Conservation (phyloP, 2,329 filamentous ascomycete genomes). For the Alternaria sp. region DNA sequence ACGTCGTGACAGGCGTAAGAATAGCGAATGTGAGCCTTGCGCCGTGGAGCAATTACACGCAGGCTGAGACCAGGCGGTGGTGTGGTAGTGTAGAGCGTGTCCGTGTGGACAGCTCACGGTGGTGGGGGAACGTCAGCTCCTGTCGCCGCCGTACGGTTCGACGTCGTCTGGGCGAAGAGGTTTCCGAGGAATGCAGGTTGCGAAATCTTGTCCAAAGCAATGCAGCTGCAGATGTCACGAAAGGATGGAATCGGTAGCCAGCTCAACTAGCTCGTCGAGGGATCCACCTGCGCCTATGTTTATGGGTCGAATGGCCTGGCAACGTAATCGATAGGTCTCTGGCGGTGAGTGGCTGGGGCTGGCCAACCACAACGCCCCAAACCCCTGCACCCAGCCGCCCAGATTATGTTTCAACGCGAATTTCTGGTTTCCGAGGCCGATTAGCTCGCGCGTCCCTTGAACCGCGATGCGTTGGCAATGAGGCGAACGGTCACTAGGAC, state of each 20-base stretch:
- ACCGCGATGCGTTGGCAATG: constrained; percentile 20
- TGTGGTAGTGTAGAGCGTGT: constrained; percentile 37
- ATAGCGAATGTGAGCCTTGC: constrained; percentile 20
- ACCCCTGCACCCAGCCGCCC: constrained; percentile 25
- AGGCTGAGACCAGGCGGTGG: constrained; percentile 29
- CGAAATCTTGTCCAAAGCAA: constrained; percentile 3
- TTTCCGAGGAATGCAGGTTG: constrained; percentile 9
- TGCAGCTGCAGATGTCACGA: constrained; percentile 25
- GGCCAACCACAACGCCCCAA: constrained; percentile 27
- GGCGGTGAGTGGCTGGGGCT: constrained; percentile 28
- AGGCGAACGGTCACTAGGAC: constrained; percentile 10
- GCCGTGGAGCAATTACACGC: constrained; percentile 27
- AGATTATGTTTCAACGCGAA: constrained; percentile 6
- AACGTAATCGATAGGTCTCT: constrained; percentile 34
- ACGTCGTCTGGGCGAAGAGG: constrained; percentile 14
- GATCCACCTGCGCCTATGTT: constrained; percentile 28
- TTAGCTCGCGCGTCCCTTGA: constrained; percentile 10
- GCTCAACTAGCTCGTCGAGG: constrained; percentile 31
- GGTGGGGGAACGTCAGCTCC: constrained; percentile 34
- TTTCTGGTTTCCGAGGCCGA: constrained; percentile 15
- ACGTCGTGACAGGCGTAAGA: constrained; percentile 42
- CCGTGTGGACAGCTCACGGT: constrained; percentile 43
- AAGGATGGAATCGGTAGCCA: constrained; percentile 32
- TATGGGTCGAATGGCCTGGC: constrained; percentile 33
- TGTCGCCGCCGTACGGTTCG: constrained; percentile 30